Base-by-base conservation (phyloP, 345 rosid species). In the Nasturtium officinale region DNA sequence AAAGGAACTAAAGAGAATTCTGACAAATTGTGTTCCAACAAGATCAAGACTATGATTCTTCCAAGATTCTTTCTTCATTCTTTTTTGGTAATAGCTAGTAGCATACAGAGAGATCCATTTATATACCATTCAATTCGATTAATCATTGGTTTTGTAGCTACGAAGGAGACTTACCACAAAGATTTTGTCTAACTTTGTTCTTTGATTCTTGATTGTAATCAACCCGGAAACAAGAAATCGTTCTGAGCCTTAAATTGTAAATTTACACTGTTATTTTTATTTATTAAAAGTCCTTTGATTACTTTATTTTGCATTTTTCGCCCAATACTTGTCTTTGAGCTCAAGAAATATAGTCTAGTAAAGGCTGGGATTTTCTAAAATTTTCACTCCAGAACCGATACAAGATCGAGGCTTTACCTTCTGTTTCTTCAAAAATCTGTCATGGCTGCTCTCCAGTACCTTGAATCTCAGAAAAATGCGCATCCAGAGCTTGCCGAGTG, bases 401-500 rank as follows among this genome's bases (percentile, higher is more conserved):
- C 55, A 32, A 76, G 74, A 68, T 75, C 74, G 64, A 75, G 20
- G 64, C 79, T 51, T 61, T 51, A 5, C 23, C 51, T 40, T 38
- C 51, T 6, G 2, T 48, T 26, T 55, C 55, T 35, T 67, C 62
- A 0, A 23, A 5, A 72, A 60, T 48, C 61, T 13, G 7, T 81
- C 71, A 94, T 94, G 98, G 88, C 96, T 55, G 98, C 98, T 73
- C 85, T 95, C 23, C 84, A 87, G 61, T 91, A 89, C 82, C 79
- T 91, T 53, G 96, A 95, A 54, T 67, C 91, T n/a, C 82, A 80
- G 58, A 84, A 84, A 63, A 87, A 56, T 65, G 82, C 77, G 56
- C 89, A 91, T 51, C 97, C 97, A 1, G 98, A 94, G 79, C 85
- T 87, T 8, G 83, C 74, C 9, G 98, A 91, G 37, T 94, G 98